Evolutionary conservation across 1,284 basidiomycete species (phyloP), one percentile per base, ranked within the genome.

Genomic region (Apiotrichum akiyoshidainum): DNA sequence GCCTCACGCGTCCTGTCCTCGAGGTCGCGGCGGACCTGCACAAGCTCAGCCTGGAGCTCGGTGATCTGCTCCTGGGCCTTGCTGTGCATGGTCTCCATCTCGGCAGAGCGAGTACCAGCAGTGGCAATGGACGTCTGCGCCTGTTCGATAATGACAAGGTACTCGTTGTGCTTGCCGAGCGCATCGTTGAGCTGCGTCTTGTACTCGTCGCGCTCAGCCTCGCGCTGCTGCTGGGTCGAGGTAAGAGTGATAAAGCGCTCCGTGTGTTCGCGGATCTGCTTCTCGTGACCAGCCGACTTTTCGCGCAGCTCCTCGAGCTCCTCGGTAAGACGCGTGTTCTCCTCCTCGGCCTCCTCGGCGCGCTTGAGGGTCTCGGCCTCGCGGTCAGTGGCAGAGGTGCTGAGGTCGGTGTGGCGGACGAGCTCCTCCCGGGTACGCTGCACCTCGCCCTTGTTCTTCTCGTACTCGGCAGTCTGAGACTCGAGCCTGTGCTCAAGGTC

Each of bases 131-230:
- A 91, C 14, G 81, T 79, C 54, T 89, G 87, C 6, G 91, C 85
- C 78, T 96, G 90, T 52, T 92, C 90, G 55, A 99, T 81, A 1
- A 92, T 86, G 26, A 86, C 84, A 33, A 95, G 79, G 74, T 97
- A 92, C 67, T 92, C 87, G 52, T 92, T 90, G 34, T 87, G 84
- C 17, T 86, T 84, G 10, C 81, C 76, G 13, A 80, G 77, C 34
- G 92, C 81, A 61, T 88, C 89, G 35, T 90, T 86, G 16, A 94
- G 80, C 74, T 91, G 86, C 5, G 81, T 77, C 62, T 84, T 84
- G 26, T 86, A 77, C 57, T 83, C 81, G 58, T 85, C 79, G 61
- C 87, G 83, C 59, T 99, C 94, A 0, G 88, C 88, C 66, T 92
- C 88, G 62, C 85, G 84, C 73, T 90, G 88, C 65, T 90, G 86